These are phyloP conservation scores for Ottelia alismoides DNA, from an alignment of 106 monocot species.

Conservation along the genomic window DNA sequence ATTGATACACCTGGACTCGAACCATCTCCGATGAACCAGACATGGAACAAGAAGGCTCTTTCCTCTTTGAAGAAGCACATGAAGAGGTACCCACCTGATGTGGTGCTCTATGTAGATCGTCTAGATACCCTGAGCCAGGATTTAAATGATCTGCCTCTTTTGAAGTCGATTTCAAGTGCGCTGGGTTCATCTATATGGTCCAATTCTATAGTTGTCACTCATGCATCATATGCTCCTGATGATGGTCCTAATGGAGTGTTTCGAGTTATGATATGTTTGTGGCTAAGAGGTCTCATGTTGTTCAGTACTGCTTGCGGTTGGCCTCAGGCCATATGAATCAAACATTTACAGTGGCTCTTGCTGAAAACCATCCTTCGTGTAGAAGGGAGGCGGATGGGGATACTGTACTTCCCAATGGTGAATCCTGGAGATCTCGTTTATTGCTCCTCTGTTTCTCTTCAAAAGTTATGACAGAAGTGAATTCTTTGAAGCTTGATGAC, in stretches of 20 bases:
- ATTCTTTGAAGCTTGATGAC: conserved; percentile 66
- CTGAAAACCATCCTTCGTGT: conserved; percentile 86
- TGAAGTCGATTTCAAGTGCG: conserved; percentile 42
- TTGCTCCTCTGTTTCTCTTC: conserved; percentile 79
- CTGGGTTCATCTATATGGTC: conserved; percentile 83
- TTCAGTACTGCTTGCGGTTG: conserved; percentile 62
- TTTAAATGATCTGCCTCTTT: conserved; percentile 68
- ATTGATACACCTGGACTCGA: conserved; percentile 84
- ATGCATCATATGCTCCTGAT: conserved; percentile 67
- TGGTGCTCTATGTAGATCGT: conserved; percentile 89
- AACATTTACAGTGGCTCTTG: conserved; percentile 76
- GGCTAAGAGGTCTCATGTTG: conserved; percentile 62
- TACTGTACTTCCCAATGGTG: conserved; percentile 78
- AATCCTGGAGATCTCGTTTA: conserved; percentile 68
- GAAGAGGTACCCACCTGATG: conserved; percentile 73
- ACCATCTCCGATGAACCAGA: conserved; percentile 58
- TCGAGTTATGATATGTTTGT: conserved; percentile 73
- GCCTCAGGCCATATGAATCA: conserved; percentile 66
- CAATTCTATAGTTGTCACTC: conserved; percentile 79
- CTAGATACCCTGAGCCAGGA: conserved; percentile 71
- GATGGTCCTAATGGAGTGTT: conserved; percentile 71
- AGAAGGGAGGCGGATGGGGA: conserved; percentile 63
- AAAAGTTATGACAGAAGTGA: conserved; percentile 83
- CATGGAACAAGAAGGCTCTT: conserved; percentile 50
- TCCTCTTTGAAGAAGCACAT: conserved; percentile 53